phyloP scores from a whole-genome alignment of 768 basidiomycete species.

The Rhodotorula graminis region DNA sequence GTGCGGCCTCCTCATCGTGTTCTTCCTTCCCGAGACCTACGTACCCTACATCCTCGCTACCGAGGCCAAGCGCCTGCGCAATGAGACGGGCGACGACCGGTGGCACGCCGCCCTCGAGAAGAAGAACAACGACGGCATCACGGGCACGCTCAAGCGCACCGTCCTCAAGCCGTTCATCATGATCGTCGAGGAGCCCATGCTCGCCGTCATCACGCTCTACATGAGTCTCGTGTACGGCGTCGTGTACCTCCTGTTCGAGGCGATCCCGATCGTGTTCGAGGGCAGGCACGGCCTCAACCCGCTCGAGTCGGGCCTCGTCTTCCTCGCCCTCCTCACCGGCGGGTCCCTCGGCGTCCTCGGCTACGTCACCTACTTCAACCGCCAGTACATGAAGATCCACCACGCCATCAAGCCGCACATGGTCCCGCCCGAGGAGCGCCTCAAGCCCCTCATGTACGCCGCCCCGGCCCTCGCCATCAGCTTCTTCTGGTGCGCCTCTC shows the following conservation, averaged over 20 bases:
- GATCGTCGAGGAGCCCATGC: conserved; percentile 44
- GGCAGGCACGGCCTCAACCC: conserved; percentile 44
- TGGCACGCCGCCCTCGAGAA: conserved; percentile 35
- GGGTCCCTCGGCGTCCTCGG: conserved; percentile 26
- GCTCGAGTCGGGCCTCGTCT: conserved; percentile 43
- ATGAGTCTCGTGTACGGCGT: conserved; percentile 3
- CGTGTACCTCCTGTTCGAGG: conserved; percentile 43
- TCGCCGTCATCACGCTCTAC: conserved; percentile 36
- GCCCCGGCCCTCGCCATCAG: conserved; percentile 33
- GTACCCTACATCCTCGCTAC: conserved; percentile 34
- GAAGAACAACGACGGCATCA: background rate
- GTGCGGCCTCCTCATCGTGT: conserved; percentile 35
- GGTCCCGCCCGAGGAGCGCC: conserved; percentile 43
- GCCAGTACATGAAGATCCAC: conserved; percentile 35
- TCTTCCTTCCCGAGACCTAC: conserved; percentile 40
- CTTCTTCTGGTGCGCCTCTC: conserved; percentile 27
- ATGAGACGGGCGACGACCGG: conserved; percentile 43
- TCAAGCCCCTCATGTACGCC: conserved; percentile 34
- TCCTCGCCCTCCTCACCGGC: conserved; percentile 44
- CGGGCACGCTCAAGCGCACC: conserved; percentile 22
- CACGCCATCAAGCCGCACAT: conserved; percentile 9
- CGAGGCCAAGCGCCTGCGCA: conserved; percentile 40
- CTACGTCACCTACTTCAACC: conserved; percentile 41
- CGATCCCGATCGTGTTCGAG: conserved; percentile 45
- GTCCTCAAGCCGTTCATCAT: conserved; percentile 42